Evolutionary conservation across 345 rosid genomes (phyloP), one percentile per base, ranked within the genome.

Genomic region (Litchi chinensis): DNA sequence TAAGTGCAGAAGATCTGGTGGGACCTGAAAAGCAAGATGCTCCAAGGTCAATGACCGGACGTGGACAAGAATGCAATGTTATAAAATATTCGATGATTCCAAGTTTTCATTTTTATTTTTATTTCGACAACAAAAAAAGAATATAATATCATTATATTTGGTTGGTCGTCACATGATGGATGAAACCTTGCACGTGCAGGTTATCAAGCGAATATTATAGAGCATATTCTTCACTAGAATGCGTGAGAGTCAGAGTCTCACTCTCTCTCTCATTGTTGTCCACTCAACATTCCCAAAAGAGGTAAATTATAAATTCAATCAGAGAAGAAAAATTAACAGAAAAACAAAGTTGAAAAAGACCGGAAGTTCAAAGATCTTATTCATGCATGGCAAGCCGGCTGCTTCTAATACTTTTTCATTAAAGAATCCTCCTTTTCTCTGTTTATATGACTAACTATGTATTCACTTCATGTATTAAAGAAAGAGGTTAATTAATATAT

Each of bases 141-240:
- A 46, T 9, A 24, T 46, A 9, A 43, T 41, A 13, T n/a, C 24
- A 63, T 74, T n/a, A 62, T 7, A 67, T 15, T 10, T 0, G 32
- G n/a, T 46, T 75, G 28, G 46, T 28, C 18, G 78, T 48, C 70
- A 46, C 78, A 6, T 28, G 78, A 46, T 19, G 78, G 15, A 65
- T 50, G 71, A 37, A 50, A 66, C 41, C 68, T 48, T 54, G 72
- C 79, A 68, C 73, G 73, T 68, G 79, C 79, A 67, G 15, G 21
- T 15, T 40, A 39, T n/a, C 11, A 40, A 41, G 1, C 54, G 79
- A 76, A 76, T 76, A 76, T 76, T 67, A 21, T 15, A 56, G 2
- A 48, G 79, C 73, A 76, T 76, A 76, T 76, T 67, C 79, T 39
- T 68, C 24, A 0, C 13, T 8, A 5, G 28, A 48, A 41, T 7